Conservation (phyloP, 2,329 filamentous ascomycete genomes). For the Cercospora beticola region DNA sequence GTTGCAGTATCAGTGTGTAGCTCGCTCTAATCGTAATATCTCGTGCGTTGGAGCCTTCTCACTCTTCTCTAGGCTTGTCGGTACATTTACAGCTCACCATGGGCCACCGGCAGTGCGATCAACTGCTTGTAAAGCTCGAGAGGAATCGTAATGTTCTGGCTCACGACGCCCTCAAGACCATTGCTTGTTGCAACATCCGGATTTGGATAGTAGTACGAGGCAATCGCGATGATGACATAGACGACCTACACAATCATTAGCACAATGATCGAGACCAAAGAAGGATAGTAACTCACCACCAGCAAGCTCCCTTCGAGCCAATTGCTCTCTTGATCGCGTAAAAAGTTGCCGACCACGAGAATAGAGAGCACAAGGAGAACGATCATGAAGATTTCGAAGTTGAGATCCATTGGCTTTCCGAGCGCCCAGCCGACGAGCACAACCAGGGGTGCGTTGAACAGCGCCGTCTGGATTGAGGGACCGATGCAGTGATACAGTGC, state of each 20-base stretch:
- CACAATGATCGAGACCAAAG: background rate
- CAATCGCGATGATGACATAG: slow-evolving; percentile 63
- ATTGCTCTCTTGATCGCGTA: slow-evolving; percentile 83
- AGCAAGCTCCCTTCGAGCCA: slow-evolving; percentile 84
- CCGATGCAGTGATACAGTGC: slow-evolving; percentile 82
- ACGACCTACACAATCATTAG: slow-evolving; percentile 45
- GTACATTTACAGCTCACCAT: slow-evolving; percentile 1
- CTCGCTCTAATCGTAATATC: background rate
- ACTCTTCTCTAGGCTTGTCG: background rate
- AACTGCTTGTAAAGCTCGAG: slow-evolving; percentile 24
- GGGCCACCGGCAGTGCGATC: slow-evolving; percentile 13
- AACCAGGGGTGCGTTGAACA: slow-evolving; percentile 81
- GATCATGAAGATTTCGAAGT: slow-evolving; percentile 88
- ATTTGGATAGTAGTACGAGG: slow-evolving; percentile 62
- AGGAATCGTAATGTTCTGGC: slow-evolving; percentile 22
- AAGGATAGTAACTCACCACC: slow-evolving; percentile 44
- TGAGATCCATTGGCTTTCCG: slow-evolving; percentile 64
- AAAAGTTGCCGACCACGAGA: slow-evolving; percentile 66
- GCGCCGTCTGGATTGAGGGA: slow-evolving; percentile 81
- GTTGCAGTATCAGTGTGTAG: background rate
- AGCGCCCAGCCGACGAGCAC: slow-evolving; percentile 83
- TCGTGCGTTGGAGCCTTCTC: background rate
- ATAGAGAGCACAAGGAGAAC: slow-evolving; percentile 78
- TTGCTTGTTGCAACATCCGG: slow-evolving; percentile 37
- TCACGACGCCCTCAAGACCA: slow-evolving; percentile 13